Evolutionary conservation across 2,329 filamentous ascomycete genomes (phyloP), one percentile per base, ranked within the genome.

Genomic region (Pseudocercospora pini-densiflorae): DNA sequence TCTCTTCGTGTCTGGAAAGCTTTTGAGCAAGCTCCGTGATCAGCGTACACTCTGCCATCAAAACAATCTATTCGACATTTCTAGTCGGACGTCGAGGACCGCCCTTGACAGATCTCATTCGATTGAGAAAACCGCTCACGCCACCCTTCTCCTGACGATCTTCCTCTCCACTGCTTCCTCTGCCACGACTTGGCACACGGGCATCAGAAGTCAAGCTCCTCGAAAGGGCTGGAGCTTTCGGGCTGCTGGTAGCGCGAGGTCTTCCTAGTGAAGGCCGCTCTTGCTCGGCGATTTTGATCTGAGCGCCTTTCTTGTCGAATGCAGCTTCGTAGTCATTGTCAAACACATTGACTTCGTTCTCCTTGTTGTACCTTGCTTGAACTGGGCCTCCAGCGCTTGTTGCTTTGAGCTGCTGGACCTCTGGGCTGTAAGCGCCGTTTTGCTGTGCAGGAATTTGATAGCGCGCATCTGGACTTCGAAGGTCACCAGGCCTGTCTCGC

Each of bases 41-140:
- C 3, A 21, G 3, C 4, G 9, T 24, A 12, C 23, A 5, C 5
- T 24, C 47, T 2, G 47, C 47, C 7, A 14, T 16, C 27, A 14
- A 10, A 55, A n/a, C 16, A 14, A 31, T 71, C 66, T 79, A 78
- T 3, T 77, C 75, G 58, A 78, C 70, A 29, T 76, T 58, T n/a
- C 47, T 72, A 63, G 66, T 57, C 24, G 66, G 63, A 55, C 68
- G 62, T 55, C 87, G 84, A 70, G 89, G 85, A 33, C 88, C 88
- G 59, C 90, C 90, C 82, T 92, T 94, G 79, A 95, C 81, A 79
- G 90, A 93, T 85, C 92, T 93, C 82, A 95, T 92, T 62, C 92
- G 87, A 61, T 87, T 91, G 68, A 96, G 78, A 68, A 96, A 89
- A 55, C 86, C 86, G 53, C 82, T 67, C 33, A 67, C 81, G 78